Evolutionary conservation across 768 basidiomycete genomes (phyloP), one percentile per base, ranked within the genome.

Genomic region (Mycena chlorophos): DNA sequence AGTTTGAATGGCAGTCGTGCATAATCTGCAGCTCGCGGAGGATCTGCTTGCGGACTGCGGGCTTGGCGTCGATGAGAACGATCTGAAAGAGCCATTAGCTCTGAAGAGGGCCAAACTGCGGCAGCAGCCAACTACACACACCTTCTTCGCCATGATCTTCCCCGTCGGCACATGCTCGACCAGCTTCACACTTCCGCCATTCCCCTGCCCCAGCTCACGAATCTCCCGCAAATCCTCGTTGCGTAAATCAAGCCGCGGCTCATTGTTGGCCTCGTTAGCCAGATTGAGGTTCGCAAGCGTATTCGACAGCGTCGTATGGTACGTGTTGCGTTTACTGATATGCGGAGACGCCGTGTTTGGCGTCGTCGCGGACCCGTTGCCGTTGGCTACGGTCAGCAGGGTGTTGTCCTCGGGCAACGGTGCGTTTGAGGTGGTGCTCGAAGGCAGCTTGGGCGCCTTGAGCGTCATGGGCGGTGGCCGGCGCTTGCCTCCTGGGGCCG

Each of bases 81-180:
- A 94, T 91, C 94, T 96, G 65, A 52, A 43, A 37, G 42, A 52
- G 29, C 43, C 38, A 49, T 45, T 60, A 52, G 31, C 31, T 8
- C 31, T 17, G 31, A 34, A 51, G 26, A 25, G n/a, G 39, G 37
- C 51, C 10, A 34, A 45, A 52, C 17, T 26, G 42, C 25, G 39
- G 48, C 52, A 20, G 40, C 28, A 26, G 52, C 31, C 50, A 19
- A 43, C 1, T 20, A 8, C 30, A 71, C 86, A 54, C 66, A 88
- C 97, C 85, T 99, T 99, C 78, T 97, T 95, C 3, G 97, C 97
- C 96, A 99, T 98, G 64, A 94, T 82, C 16, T 86, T 93, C 34
- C 88, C 87, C 28, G 94, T 92, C 13, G 94, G 94, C 14, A 83
- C 78, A 68, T 99, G 97, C 71, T 95, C 86, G 17, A 97, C 95